A percentile compares a stretch with the other conserved stretches of the same genome.
These are phyloP conservation scores for Dorcoceras hygrometricum DNA, from an alignment of 257 asterid species.

Conservation along the genomic window DNA sequence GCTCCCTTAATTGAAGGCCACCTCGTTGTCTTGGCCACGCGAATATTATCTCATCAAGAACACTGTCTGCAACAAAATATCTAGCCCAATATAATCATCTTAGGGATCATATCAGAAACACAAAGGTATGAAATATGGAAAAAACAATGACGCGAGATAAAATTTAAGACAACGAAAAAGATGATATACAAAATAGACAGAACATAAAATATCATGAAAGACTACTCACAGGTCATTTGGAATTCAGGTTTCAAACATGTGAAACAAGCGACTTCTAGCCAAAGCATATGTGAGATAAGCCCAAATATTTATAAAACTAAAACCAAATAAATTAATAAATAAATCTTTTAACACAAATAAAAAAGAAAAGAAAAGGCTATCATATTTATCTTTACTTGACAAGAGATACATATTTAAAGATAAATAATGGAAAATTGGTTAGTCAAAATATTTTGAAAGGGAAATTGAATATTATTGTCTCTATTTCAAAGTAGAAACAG, in stretches of 20 bases:
- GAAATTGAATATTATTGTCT: background rate
- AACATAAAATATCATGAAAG: slow-evolving; percentile 10
- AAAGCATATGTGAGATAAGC: background rate
- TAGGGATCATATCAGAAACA: slow-evolving; percentile 26
- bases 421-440: slow-evolving; percentile 18
- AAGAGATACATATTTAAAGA: slow-evolving; percentile 6
- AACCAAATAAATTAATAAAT: background rate
- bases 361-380: slow-evolving; percentile 5
- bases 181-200: slow-evolving; percentile 1
- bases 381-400: slow-evolving; percentile 13
- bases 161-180: background rate
- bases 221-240: background rate
- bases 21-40: slow-evolving; percentile 94
- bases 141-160: slow-evolving; percentile 19
- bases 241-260: background rate
- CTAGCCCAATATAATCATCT: slow-evolving; percentile 38
- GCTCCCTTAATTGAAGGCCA: slow-evolving; percentile 71
- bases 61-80: slow-evolving; percentile 83
- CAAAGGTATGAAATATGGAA: slow-evolving; percentile 20
- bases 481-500: background rate
- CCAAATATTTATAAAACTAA: background rate
- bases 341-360: background rate
- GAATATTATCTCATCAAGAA: slow-evolving; percentile 85
- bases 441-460: slow-evolving; percentile 7
- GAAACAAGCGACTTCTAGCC: background rate